These are phyloP conservation scores for Fusarium caatingaense DNA, from an alignment of 2,329 filamentous ascomycete species.

Conservation along the genomic window DNA sequence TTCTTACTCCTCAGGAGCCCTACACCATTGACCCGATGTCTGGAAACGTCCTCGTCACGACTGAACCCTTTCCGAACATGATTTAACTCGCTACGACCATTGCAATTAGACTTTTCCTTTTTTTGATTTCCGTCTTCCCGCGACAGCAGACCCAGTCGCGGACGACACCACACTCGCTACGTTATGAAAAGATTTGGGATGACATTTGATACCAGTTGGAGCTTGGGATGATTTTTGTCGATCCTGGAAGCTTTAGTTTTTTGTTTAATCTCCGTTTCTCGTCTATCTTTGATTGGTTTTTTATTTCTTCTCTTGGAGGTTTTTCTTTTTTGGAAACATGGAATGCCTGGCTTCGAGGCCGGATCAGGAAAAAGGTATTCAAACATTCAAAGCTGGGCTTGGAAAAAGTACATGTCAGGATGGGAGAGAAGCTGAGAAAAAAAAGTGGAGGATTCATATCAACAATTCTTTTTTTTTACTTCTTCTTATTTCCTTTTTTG, in stretches of 20 bases:
- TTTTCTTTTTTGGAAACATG: slow-evolving; percentile 27
- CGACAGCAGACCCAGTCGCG: slow-evolving; percentile 41
- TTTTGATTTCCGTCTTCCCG: slow-evolving; percentile 37
- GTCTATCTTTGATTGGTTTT: slow-evolving; percentile 2
- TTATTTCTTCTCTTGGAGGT: slow-evolving; percentile 12
- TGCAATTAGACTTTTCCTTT: slow-evolving; percentile 33
- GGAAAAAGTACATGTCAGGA: slow-evolving; percentile 25
- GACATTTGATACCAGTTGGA: slow-evolving; percentile 45
- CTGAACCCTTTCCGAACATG: slow-evolving; percentile 47
- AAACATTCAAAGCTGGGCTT: slow-evolving; percentile 22
- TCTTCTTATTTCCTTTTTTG: slow-evolving; percentile 28
- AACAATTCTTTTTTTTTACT: slow-evolving; percentile 15
- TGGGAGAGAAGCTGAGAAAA: slow-evolving; percentile 7
- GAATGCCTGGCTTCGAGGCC: slow-evolving; percentile 12
- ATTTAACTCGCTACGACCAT: slow-evolving; percentile 42
- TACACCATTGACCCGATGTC: slow-evolving; percentile 41
- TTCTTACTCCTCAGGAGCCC: slow-evolving; percentile 34
- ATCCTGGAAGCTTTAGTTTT: slow-evolving; percentile 31
- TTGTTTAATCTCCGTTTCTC: slow-evolving; percentile 38
- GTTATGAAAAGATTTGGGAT: slow-evolving; percentile 45
- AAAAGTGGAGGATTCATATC: slow-evolving; percentile 17
- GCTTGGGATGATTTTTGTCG: slow-evolving; percentile 21
- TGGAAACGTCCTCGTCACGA: slow-evolving; percentile 40
- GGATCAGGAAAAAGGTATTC: slow-evolving; percentile 6
- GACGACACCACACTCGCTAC: slow-evolving; percentile 45